phyloP scores from a whole-genome alignment of 2,329 filamentous ascomycete genomes.

The Fusarium pilosicola region DNA sequence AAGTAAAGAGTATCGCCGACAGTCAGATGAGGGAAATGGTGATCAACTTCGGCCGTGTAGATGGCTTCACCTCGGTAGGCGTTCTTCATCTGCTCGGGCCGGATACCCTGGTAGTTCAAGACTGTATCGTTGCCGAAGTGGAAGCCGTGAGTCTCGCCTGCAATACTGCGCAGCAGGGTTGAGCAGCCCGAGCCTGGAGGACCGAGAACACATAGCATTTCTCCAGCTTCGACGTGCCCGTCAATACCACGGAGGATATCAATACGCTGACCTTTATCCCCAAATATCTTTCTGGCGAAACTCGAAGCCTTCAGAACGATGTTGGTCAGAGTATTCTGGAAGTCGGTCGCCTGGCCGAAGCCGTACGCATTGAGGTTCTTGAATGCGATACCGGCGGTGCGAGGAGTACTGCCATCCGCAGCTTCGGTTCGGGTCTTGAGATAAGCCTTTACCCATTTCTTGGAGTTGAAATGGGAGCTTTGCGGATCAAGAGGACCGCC shows the following conservation, averaged over 20 bases:
- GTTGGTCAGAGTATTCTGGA: conserved; percentile 71
- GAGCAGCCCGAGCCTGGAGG: conserved; percentile 77
- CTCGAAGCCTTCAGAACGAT: conserved; percentile 59
- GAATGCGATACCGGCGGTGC: conserved; percentile 71
- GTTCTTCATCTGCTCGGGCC: conserved; percentile 76
- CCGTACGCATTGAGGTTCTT: conserved; percentile 72
- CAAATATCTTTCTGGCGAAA: conserved; percentile 58
- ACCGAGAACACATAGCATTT: conserved; percentile 77
- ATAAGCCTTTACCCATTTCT: conserved; percentile 55
- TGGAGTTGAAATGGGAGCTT: conserved; percentile 53
- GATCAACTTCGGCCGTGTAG: conserved; percentile 83
- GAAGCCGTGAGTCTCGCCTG: conserved; percentile 82
- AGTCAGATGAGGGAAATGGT: conserved; percentile 77
- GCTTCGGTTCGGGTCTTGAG: conserved; percentile 34
- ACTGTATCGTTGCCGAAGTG: conserved; percentile 72
- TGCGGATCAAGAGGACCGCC: conserved; percentile 50
- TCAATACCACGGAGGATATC: conserved; percentile 73
- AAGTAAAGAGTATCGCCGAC: conserved; percentile 81
- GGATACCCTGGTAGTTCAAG: conserved; percentile 77
- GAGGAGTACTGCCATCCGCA: conserved; percentile 60
- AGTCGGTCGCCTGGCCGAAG: conserved; percentile 72
- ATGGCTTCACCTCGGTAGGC: conserved; percentile 82
- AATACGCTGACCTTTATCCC: conserved; percentile 63
- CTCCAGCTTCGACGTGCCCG: conserved; percentile 71
- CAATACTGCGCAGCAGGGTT: conserved; percentile 81